phyloP scores from a whole-genome alignment of 257 asterid genomes.

The Catharanthus roseus region DNA sequence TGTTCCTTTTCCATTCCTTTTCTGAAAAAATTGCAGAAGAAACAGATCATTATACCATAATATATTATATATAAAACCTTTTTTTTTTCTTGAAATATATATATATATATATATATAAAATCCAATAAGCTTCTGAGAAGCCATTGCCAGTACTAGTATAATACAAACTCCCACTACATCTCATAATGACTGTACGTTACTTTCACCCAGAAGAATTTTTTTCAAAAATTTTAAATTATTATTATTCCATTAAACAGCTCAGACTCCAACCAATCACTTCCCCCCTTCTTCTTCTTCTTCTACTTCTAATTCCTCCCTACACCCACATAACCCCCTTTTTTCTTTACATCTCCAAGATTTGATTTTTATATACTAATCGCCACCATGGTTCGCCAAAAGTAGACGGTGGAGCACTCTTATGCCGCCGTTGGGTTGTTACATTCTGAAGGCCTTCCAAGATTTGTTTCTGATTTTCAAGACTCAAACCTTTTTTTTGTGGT shows the following conservation, averaged over 20 bases:
- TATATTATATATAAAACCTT: too few species aligned
- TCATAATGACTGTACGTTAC: slow-evolving; percentile 56
- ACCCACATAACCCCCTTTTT: too few species aligned
- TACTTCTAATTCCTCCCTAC: slow-evolving; percentile 12
- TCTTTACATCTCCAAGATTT: not conserved
- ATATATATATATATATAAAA: too few species aligned
- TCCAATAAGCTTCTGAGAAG: not conserved
- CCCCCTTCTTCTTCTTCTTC: not conserved
- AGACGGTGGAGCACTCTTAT: slow-evolving; percentile 16
- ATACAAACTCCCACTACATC: slow-evolving; percentile 28
- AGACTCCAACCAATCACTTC: slow-evolving; percentile 47
- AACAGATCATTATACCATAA: slow-evolving; percentile 21
- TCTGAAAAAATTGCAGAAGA: not conserved
- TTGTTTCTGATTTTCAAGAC: slow-evolving; percentile 3
- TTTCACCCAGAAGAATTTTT: slow-evolving; percentile 37
- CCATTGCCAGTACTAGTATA: not conserved
- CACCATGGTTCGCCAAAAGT: slow-evolving; percentile 18
- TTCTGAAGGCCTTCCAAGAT: not conserved
- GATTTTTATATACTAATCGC: too few species aligned
- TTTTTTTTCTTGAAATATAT: too few species aligned
- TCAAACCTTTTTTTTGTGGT: not conserved
- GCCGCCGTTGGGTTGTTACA: slow-evolving; percentile 23
- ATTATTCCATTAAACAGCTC: slow-evolving; percentile 50
- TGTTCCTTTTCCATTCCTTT: too few species aligned
- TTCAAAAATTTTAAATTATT: slow-evolving; percentile 25